Conservation (phyloP, 805 yeast species). For the Schizosaccharomyces osmophilus region DNA sequence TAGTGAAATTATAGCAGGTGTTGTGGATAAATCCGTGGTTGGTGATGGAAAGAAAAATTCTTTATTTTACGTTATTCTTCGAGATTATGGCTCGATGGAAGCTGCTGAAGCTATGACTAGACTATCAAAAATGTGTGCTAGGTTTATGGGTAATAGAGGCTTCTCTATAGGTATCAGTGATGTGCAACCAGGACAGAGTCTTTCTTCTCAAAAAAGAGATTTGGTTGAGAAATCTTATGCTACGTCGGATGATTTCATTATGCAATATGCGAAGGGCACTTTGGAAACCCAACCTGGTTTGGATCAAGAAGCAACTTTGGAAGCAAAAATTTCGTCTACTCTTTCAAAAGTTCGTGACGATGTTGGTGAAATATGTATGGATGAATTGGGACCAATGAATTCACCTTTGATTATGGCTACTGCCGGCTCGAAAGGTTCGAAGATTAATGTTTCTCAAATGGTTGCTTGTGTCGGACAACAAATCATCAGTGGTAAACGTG, state of each 20-base stretch:
- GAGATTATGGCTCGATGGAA: slow-evolving; percentile 92
- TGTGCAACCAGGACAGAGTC: slow-evolving; percentile 73
- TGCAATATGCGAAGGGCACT: slow-evolving; percentile 52
- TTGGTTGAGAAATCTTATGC: slow-evolving; percentile 78
- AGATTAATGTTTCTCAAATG: slow-evolving; percentile 95
- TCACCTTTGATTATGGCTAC: slow-evolving; percentile 98
- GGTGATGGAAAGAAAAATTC: slow-evolving; percentile 98
- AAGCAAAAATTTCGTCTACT: slow-evolving; percentile 89
- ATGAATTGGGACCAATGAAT: slow-evolving; percentile 65
- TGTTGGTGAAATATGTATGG: slow-evolving; percentile 93
- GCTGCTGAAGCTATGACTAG: slow-evolving; percentile 94
- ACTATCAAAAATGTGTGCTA: slow-evolving; percentile 96
- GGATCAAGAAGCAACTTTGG: slow-evolving; percentile 92
- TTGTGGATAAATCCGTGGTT: slow-evolving; percentile 83
- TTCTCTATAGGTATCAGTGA: slow-evolving; percentile 93
- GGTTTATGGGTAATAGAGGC: slow-evolving; percentile 83
- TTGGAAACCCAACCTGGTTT: slow-evolving; percentile 97
- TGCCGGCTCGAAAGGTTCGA: slow-evolving; percentile 97
- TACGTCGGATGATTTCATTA: slow-evolving; percentile 77
- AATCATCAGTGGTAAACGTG: slow-evolving; percentile 94
- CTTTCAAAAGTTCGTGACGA: slow-evolving; percentile 94
- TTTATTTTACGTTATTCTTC: slow-evolving; percentile 74
- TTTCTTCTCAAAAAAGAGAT: slow-evolving; percentile 54
- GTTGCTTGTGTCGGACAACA: slow-evolving; percentile 99
- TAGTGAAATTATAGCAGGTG: slow-evolving; percentile 70